Evolutionary conservation across 2,329 filamentous ascomycete genomes (phyloP), one percentile per base, ranked within the genome.

Genomic region (Talaromyces atroroseus): DNA sequence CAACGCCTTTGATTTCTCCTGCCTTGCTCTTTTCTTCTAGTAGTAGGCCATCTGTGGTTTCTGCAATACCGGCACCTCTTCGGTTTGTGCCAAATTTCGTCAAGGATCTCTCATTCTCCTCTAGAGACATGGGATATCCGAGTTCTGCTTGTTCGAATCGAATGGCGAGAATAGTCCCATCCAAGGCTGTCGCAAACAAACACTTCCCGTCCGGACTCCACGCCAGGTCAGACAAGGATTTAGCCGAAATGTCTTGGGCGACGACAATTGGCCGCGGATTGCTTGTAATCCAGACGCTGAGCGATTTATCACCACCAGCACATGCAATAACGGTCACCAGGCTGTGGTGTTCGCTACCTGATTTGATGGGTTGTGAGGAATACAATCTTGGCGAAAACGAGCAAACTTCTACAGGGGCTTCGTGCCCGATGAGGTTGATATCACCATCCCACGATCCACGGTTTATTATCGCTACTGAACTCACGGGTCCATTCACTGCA

Each of bases 221-320:
- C 0, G 92, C 85, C 53, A 99, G 78, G 74, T 99, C 94, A 1
- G 91, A 95, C 62, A 99, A 92, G 0, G 94, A 89, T 70, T 99
- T 99, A 44, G 84, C 85, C 18, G 90, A 87, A 58, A 99, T 74
- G 65, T 97, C 92, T 68, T 96, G 90, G 10, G 91, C 81, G 52
- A 97, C 91, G 20, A 96, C 86, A 20, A 97, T 86, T 0, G 94
- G 94, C 21, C 94, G 80, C 0, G 94, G 92, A 23, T 90, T 95
- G 67, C 91, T 96, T 1, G 95, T 99, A 65, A 96, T 97, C 94
- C 94, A 99, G 38, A 99, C 87, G 66, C 90, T 96, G 44, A 99
- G 75, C 2, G 92, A 94, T 73, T 96, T 97, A 70, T 99, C 94
- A 66, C 96, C 94, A 2, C 94, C 95, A 5, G 92, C 94, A 60